Evolutionary conservation across 805 yeast species (phyloP).

Genomic region (Monosporozyma unispora): DNA sequence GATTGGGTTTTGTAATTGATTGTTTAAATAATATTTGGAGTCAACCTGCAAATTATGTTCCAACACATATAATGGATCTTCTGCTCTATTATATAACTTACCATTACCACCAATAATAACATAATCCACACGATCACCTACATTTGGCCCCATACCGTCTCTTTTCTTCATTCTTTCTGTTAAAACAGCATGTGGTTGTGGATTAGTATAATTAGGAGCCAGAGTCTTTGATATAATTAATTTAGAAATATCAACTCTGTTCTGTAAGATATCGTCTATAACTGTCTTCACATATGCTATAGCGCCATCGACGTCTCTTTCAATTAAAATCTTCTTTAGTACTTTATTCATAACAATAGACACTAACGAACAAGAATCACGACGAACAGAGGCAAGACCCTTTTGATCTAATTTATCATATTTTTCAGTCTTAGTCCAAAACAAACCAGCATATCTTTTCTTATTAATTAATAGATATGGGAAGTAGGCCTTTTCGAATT

Average conservation of each 20-base stretch:
- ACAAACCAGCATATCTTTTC: conserved; percentile 93
- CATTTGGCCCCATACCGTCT: conserved; percentile 95
- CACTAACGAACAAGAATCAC: conserved; percentile 93
- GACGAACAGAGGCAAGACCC: conserved; percentile 95
- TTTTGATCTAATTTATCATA: conserved; percentile 96
- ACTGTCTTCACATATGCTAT: conserved; percentile 76
- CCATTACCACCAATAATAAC: conserved; percentile 79
- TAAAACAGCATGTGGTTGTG: conserved; percentile 94
- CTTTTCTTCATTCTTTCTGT: conserved; percentile 94
- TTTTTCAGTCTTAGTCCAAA: conserved; percentile 89
- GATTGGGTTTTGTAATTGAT: conserved; percentile 86
- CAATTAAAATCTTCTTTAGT: conserved; percentile 73
- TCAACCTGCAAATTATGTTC: conserved; percentile 91
- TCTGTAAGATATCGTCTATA: conserved; percentile 83
- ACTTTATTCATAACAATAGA: conserved; percentile 92
- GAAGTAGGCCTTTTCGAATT: conserved; percentile 92
- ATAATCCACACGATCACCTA: conserved; percentile 97
- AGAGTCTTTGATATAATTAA: conserved; percentile 89
- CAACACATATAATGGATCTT: conserved; percentile 88
- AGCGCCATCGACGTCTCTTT: conserved; percentile 79
- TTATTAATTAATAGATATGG: conserved; percentile 92
- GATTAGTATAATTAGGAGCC: conserved; percentile 87
- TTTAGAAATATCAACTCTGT: conserved; percentile 85
- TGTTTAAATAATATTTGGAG: conserved; percentile 85
- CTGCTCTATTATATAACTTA: conserved; percentile 90